Conservation (phyloP, 2,329 filamentous ascomycete genomes). For the Catunica adiposa region DNA sequence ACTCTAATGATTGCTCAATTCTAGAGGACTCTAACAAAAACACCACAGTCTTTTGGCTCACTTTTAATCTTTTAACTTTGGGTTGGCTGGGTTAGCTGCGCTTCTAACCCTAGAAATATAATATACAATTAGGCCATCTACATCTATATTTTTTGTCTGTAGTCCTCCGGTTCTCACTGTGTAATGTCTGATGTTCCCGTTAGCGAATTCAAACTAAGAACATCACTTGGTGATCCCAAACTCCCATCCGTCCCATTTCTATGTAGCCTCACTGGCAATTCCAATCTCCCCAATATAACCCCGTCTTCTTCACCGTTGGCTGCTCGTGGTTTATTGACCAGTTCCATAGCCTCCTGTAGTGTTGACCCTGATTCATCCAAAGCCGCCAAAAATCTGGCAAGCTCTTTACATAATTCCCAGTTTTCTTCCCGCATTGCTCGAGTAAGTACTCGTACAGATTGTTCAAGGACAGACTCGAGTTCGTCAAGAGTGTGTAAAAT, state of each 20-base stretch:
- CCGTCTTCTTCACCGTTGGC: slow-evolving; percentile 21
- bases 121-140: background rate
- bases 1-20: no score
- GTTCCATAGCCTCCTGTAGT: slow-evolving; percentile 52
- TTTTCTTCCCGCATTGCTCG: slow-evolving; percentile 71
- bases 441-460: slow-evolving; percentile 65
- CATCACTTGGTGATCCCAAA: slow-evolving; percentile 16
- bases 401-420: slow-evolving; percentile 90
- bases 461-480: slow-evolving; percentile 50
- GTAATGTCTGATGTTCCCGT: slow-evolving; percentile 5
- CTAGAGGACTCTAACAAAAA: no score
- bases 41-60: no score
- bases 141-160: background rate
- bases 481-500: slow-evolving; percentile 74
- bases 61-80: no score
- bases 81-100: background rate
- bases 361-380: slow-evolving; percentile 77
- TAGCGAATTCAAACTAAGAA: slow-evolving; percentile 6
- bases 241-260: slow-evolving; percentile 17
- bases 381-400: slow-evolving; percentile 86
- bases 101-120: background rate
- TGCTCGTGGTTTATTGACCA: slow-evolving; percentile 30
- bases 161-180: background rate
- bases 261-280: slow-evolving; percentile 7
- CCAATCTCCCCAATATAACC: slow-evolving; percentile 10